Evolutionary conservation across 2,329 filamentous ascomycete genomes (phyloP).

Genomic region (Calonectria pauciramosa): DNA sequence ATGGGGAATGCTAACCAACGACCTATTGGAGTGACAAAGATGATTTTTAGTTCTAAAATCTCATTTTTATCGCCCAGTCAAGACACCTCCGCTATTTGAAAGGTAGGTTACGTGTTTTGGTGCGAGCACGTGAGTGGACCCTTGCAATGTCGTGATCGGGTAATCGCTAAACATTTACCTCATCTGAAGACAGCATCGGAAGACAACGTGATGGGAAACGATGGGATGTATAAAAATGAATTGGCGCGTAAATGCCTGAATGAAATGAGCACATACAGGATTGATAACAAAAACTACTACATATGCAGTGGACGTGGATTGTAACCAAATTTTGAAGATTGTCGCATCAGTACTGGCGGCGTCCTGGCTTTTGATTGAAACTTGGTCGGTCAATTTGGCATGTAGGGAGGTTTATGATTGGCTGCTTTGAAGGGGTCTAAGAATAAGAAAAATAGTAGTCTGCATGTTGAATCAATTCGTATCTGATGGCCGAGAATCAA

Average conservation of each 20-base stretch:
- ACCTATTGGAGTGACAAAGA: not conserved
- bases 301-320: not conserved
- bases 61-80: not conserved
- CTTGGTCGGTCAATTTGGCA: not conserved
- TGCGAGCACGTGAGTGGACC: conserved; percentile 2
- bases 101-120: not conserved
- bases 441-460: not conserved
- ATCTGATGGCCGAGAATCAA: not conserved
- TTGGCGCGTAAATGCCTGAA: no score
- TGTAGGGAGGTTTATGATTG: no score
- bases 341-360: not conserved
- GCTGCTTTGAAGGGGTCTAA: not conserved
- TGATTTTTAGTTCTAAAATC: not conserved
- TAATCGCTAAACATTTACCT: not conserved
- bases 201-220: not conserved
- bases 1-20: not conserved
- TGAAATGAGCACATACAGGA: not conserved
- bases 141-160: conserved; percentile 9
- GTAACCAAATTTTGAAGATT: not conserved
- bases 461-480: not conserved
- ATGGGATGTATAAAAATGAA: not conserved
- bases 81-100: not conserved
- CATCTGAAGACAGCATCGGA: not conserved
- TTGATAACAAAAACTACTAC: not conserved
- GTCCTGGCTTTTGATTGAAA: not conserved